Evolutionary conservation across 768 basidiomycete species (phyloP), one percentile per base, ranked within the genome.

Genomic region (Cyclocybe cylindracea): DNA sequence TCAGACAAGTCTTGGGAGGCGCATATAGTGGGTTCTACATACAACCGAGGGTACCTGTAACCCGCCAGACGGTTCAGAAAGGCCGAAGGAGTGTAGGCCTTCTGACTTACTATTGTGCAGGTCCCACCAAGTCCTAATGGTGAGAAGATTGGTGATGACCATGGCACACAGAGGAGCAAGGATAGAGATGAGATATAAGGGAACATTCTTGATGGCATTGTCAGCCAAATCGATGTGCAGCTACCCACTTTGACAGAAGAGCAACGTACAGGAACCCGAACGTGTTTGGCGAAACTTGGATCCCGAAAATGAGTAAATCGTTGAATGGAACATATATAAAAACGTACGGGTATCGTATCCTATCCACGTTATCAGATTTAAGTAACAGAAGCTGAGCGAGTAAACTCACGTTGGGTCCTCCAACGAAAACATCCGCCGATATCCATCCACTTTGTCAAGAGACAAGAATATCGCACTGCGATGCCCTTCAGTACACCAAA

Each of bases 101-200:
- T 10, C 39, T 13, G 36, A 57, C 70, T 66, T 57, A 70, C 87
- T 77, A 61, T 83, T 86, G 64, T 97, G 95, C 31, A 88, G 72
- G 62, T 97, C 95, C 94, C 94, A 98, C 75, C 84, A 85, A 2
- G 85, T 87, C n/a, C 87, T 80, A 29, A 92, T 74, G 16, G 91
- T 87, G 10, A 89, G 43, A 16, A 84, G 51, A 59, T 91, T 90
- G 58, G 95, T 78, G 18, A 84, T 57, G 14, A 86, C 77, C 61
- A 91, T 84, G 39, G 92, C 70, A 40, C 84, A 61, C 14, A 91
- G 65, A 0, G 95, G 95, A 3, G 89, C 76, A 2, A 86, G 80
- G 47, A 79, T 67, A 45, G 70, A 71, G 45, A 86, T 82, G 10
- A 83, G 56, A 58, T 78, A 78, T 5, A 86, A 61, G 11, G 78